Conservation (phyloP, 495 filamentous ascomycete species). For the Bacidia gigantensis region DNA sequence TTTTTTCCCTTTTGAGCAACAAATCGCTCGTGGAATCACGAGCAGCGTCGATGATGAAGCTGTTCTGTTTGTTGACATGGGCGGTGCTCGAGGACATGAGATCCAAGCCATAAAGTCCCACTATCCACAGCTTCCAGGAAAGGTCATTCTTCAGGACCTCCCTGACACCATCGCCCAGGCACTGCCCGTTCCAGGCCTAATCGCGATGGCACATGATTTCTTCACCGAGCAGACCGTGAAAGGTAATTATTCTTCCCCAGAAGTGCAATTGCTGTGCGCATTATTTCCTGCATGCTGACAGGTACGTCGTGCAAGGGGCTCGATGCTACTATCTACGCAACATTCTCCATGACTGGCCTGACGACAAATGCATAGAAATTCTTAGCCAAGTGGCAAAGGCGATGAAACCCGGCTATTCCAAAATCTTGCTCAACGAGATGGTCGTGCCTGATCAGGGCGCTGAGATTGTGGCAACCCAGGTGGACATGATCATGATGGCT, state of each 20-base stretch:
- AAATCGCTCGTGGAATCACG: too few relatives aligned
- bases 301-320: slow-evolving; percentile 20
- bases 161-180: slow-evolving; percentile 27
- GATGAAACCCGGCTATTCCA: slow-evolving; percentile 30
- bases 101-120: slow-evolving; percentile 29
- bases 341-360: slow-evolving; percentile 35
- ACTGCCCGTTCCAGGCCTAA: slow-evolving; percentile 29
- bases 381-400: slow-evolving; percentile 24
- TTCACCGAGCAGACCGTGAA: slow-evolving; percentile 36
- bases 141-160: slow-evolving; percentile 42
- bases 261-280: not conserved
- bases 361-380: slow-evolving; percentile 25
- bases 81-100: slow-evolving; percentile 42
- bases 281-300: not conserved
- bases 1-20: slow-evolving; percentile 5
- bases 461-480: slow-evolving; percentile 25
- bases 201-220: slow-evolving; percentile 35
- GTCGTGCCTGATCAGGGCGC: slow-evolving; percentile 33
- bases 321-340: slow-evolving; percentile 35
- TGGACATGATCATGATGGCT: slow-evolving; percentile 37
- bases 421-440: slow-evolving; percentile 41
- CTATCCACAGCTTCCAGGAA: slow-evolving; percentile 28
- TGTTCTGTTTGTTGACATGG: slow-evolving; percentile 39
- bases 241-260: slow-evolving; percentile 23
- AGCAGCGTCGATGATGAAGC: slow-evolving; percentile 23